phyloP scores from a whole-genome alignment of 1,284 basidiomycete species.

The Sutorius eximius region DNA sequence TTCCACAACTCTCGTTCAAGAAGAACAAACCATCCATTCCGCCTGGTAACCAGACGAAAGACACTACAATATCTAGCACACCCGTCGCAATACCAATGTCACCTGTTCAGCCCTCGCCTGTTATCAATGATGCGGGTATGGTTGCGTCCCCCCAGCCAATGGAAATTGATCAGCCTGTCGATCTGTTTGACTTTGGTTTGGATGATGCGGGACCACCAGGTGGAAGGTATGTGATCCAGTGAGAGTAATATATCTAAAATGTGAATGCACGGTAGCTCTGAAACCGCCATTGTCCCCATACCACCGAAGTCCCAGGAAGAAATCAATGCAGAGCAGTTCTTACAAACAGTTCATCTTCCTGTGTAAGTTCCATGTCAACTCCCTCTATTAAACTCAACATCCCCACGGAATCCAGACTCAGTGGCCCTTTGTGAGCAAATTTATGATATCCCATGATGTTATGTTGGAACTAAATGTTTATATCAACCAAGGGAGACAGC shows the following conservation, averaged over 20 bases:
- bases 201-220: conserved; percentile 9
- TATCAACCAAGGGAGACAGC: conserved; percentile 15
- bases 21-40: conserved; percentile 34
- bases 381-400: background rate
- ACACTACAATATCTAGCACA: conserved; percentile 1
- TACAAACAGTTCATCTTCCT: conserved; percentile 28
- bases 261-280: conserved; percentile 1
- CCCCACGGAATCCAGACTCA: conserved; percentile 17
- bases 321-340: conserved; percentile 23
- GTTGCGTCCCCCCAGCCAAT: conserved; percentile 25
- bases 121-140: background rate
- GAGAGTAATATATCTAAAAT: background rate
- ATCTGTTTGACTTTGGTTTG: conserved; percentile 16
- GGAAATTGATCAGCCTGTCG: conserved; percentile 21
- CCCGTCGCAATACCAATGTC: conserved; percentile 11
- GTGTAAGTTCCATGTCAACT: conserved; percentile 16
- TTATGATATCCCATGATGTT: background rate
- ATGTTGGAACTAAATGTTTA: background rate
- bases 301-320: conserved; percentile 23
- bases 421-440: conserved; percentile 24
- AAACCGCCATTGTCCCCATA: conserved; percentile 5
- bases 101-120: conserved; percentile 6
- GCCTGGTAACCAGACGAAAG: conserved; percentile 12
- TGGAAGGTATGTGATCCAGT: conserved; percentile 11
- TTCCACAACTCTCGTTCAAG: conserved; percentile 43